Evolutionary conservation across 208 protist species (phyloP).

Genomic region (Trypanosoma rangeli): DNA sequence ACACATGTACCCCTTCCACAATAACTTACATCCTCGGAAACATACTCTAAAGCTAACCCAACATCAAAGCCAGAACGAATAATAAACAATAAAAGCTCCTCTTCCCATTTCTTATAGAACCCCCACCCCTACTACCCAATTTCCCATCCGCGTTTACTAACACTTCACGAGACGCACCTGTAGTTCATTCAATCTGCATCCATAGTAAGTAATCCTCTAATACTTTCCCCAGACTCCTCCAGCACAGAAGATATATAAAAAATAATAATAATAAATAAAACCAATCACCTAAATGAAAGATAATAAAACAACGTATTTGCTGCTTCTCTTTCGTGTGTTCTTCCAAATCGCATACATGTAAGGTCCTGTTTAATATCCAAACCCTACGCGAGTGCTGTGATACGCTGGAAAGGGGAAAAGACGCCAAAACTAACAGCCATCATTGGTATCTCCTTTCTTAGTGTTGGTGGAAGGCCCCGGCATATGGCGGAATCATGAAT

Average conservation of each 20-base stretch:
- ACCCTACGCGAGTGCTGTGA: constrained; percentile 82
- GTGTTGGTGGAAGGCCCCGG: constrained; percentile 67
- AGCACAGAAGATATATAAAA: constrained; percentile 4
- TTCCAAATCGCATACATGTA: background rate
- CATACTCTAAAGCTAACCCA: background rate
- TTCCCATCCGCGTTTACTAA: background rate
- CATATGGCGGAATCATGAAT: constrained; percentile 91
- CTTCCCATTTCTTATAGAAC: background rate
- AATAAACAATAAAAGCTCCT: background rate
- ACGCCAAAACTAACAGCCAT: constrained; percentile 80
- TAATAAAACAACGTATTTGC: background rate
- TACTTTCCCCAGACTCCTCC: background rate
- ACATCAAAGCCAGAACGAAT: background rate
- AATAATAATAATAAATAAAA: constrained; percentile 17
- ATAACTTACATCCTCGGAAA: background rate
- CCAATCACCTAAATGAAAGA: background rate
- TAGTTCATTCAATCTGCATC: background rate
- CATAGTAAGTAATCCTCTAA: background rate
- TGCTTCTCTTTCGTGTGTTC: background rate
- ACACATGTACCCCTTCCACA: constrained; percentile 2
- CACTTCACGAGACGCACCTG: background rate
- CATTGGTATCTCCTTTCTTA: constrained; percentile 90
- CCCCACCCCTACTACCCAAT: background rate
- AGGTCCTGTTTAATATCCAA: constrained; percentile 68
- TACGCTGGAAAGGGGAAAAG: constrained; percentile 77